A percentile compares a stretch with the other conserved stretches of the same genome.
phyloP scores from a whole-genome alignment of 2,329 filamentous ascomycete genomes.

The Plectosphaerella cucumerina region DNA sequence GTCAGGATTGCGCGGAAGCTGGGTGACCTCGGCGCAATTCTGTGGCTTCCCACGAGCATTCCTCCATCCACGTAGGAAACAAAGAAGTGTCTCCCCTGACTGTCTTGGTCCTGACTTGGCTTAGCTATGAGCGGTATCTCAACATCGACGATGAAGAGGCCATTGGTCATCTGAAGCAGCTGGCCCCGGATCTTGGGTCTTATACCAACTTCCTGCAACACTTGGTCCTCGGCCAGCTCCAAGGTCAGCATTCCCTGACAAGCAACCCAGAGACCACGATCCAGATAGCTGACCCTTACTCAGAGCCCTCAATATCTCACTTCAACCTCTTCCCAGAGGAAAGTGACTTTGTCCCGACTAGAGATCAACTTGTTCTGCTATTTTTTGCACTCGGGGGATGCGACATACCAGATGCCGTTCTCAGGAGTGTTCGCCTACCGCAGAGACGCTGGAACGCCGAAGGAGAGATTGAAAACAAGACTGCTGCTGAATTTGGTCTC shows the following conservation, averaged over 20 bases:
- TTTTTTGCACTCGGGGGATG: slow-evolving; percentile 13
- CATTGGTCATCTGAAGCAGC: slow-evolving; percentile 19
- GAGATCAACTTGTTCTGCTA: slow-evolving; percentile 20
- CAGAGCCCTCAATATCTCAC: slow-evolving; percentile 6
- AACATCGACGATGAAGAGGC: slow-evolving; percentile 26
- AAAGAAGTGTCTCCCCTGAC: no score
- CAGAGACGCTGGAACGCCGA: slow-evolving; percentile 16
- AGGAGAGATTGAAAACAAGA: no score
- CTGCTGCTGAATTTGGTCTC: no score
- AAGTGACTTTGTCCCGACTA: slow-evolving; percentile 17
- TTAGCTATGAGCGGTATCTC: slow-evolving; percentile 27
- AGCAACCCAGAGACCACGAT: no score
- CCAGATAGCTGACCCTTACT: slow-evolving; percentile 11
- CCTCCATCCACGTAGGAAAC: slow-evolving; percentile 26
- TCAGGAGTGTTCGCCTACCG: slow-evolving; percentile 14
- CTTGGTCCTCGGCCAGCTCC: no score
- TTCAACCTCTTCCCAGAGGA: slow-evolving; percentile 20
- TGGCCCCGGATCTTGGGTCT: slow-evolving; percentile 12
- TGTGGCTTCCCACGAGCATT: slow-evolving; percentile 26
- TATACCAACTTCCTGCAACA: slow-evolving; percentile 16
- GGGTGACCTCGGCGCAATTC: slow-evolving; percentile 21
- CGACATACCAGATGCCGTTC: slow-evolving; percentile 16
- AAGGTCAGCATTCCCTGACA: no score
- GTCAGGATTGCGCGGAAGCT: slow-evolving; percentile 26
- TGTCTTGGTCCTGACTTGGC: not conserved